These are phyloP conservation scores for Wickerhamiella pararugosa DNA, from an alignment of 1,139 yeast genomes.

Conservation along the genomic window DNA sequence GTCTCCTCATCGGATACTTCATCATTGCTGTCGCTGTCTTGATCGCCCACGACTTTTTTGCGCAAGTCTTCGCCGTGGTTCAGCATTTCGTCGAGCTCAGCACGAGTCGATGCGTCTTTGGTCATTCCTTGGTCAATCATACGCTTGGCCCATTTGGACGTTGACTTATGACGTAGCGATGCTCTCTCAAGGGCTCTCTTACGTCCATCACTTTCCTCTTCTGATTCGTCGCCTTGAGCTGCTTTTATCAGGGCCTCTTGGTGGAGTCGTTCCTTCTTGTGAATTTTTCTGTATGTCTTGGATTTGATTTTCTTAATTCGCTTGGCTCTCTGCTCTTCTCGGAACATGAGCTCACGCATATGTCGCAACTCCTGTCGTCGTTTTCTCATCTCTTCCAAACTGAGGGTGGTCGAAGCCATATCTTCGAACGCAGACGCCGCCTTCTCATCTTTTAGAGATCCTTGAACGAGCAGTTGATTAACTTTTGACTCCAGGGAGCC, in stretches of 20 bases:
- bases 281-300: conserved; percentile 71
- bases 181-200: conserved; percentile 87
- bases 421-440: conserved; percentile 77
- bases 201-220: conserved; percentile 42
- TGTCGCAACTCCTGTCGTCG: conserved; percentile 71
- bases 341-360: conserved; percentile 91
- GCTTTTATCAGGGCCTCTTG: conserved; percentile 31
- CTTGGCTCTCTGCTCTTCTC: conserved; percentile 83
- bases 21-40: conserved; percentile 32
- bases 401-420: conserved; percentile 54
- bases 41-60: conserved; percentile 56
- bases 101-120: conserved; percentile 69
- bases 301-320: conserved; percentile 90
- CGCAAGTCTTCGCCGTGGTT: conserved; percentile 71
- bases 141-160: conserved; percentile 79
- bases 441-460: conserved; percentile 57
- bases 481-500: conserved; percentile 59
- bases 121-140: conserved; percentile 84
- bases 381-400: conserved; percentile 64
- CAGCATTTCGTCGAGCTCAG: conserved; percentile 87
- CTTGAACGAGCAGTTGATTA: conserved; percentile 42
- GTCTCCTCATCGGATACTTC: conserved; percentile 35
- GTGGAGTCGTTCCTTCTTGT: conserved; percentile 54
- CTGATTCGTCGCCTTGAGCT: conserved; percentile 32
- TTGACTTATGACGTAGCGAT: conserved; percentile 78